Conservation (phyloP, 164 flowering plant species). For the Nymphaea colorata region DNA sequence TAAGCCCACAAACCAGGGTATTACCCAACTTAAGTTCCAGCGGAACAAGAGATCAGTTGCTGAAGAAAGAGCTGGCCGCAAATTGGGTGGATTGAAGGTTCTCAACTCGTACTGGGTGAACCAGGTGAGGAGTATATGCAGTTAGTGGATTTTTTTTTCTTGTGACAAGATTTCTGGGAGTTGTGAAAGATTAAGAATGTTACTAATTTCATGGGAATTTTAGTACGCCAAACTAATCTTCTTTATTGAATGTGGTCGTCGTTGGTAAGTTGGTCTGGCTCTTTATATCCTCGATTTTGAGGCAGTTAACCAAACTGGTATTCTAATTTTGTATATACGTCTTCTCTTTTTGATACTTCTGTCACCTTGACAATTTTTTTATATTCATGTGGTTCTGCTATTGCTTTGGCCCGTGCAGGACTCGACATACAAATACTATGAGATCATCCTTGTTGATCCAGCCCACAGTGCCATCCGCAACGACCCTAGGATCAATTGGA, state of each 20-base stretch:
- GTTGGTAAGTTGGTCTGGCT: background rate
- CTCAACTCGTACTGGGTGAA: constrained; percentile 79
- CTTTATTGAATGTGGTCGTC: too few relatives aligned
- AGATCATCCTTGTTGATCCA: constrained; percentile 52
- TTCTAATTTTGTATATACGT: too few relatives aligned
- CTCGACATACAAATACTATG: constrained; percentile 60
- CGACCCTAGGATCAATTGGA: constrained; percentile 60
- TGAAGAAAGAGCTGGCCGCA: constrained; percentile 72
- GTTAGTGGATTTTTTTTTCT: background rate
- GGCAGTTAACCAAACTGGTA: background rate
- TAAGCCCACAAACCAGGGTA: constrained; percentile 32
- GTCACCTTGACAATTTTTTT: too few relatives aligned
- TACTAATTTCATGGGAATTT: background rate
- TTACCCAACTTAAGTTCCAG: constrained; percentile 21
- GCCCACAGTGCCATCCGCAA: constrained; percentile 61
- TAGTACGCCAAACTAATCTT: background rate
- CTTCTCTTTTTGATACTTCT: background rate
- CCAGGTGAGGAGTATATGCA: constrained; percentile 28
- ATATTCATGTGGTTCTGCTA: background rate
- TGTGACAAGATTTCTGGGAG: background rate
- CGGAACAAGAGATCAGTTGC: constrained; percentile 70
- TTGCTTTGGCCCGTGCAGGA: constrained; percentile 21
- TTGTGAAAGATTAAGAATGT: background rate
- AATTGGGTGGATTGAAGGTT: constrained; percentile 68
- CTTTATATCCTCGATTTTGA: background rate